Evolutionary conservation across 371 early-diverging fungal species (phyloP), one percentile per base, ranked within the genome.

Genomic region (Synchytrium microbalum): DNA sequence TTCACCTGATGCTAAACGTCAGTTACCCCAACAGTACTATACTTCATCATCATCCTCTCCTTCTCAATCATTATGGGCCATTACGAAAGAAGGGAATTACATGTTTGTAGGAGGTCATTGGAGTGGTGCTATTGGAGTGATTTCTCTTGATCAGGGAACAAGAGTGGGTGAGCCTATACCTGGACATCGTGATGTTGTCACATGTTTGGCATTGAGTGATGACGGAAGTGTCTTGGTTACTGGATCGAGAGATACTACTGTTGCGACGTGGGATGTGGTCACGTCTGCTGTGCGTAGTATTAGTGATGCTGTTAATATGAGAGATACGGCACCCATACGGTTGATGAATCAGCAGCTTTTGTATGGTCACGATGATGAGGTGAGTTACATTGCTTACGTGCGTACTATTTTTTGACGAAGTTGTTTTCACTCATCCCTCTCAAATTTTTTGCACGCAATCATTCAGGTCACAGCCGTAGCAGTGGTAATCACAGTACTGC

Each of bases 161-260:
- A 38, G 63, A 38, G 68, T 62, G 1, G 61, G 75, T 19, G 77
- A 78, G 30, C 60, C 64, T 24, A 71, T 81, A 3, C 71, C 72
- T 54, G 86, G 83, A 3, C 87, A 88, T 65, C 76, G 69, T 52
- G 87, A 85, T 61, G 79, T 85, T 29, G 81, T 89, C 3, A 82
- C 88, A 5, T 79, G 79, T 57, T 26, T 88, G 8, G 75, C 75
- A 28, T 33, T 82, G 3, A 61, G 72, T 27, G 84, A 78, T 55
- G 79, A 84, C 66, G 79, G 75, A 53, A 65, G 66, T 25, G 76
- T 67, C 25, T 57, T 89, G 1, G 78, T 85, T 14, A 80, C 81
- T 0, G 90, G 88, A n/a, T 88, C 88, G 2, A 72, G 80, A 58
- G 85, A 86, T 67, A 79, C 86, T 26, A 78, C 79, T 26, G 84